Percentiles rank a stretch among this genome's conserved stretches.
Conservation (phyloP, 2,329 filamentous ascomycete genomes). For the Xylariales sp. region DNA sequence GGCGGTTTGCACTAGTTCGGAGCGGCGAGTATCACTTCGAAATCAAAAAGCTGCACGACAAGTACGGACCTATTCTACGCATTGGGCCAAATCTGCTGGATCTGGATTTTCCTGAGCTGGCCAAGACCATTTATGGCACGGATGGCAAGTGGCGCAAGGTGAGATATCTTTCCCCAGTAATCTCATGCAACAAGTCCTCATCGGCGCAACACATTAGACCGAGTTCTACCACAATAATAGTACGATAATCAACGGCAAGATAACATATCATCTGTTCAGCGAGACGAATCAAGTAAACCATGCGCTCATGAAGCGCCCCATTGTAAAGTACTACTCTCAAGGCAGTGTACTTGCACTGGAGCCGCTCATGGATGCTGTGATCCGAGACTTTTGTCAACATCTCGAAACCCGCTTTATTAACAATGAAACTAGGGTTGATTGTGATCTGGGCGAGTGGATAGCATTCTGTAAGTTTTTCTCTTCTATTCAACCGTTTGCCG, state of each 20-base stretch:
- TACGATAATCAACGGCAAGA: conserved; percentile 18
- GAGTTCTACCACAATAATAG: conserved; percentile 23
- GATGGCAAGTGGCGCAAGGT: conserved; percentile 25
- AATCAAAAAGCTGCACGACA: conserved; percentile 28
- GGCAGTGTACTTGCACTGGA: conserved; percentile 18
- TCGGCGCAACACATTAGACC: conserved; percentile 11
- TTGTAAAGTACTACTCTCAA: conserved; percentile 20
- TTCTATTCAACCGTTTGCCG: not conserved
- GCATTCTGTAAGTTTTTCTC: conserved; percentile 16
- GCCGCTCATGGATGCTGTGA: conserved; percentile 20
- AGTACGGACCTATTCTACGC: conserved; percentile 31
- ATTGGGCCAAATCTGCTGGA: conserved; percentile 28
- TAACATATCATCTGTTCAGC: conserved; percentile 27
- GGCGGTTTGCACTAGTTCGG: conserved; percentile 23
- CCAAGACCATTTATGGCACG: conserved; percentile 28
- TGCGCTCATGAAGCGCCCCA: conserved; percentile 18
- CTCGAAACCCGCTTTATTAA: conserved; percentile 20
- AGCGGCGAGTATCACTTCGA: conserved; percentile 19
- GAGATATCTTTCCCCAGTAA: conserved; percentile 1
- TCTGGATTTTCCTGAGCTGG: conserved; percentile 20
- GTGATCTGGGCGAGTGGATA: conserved; percentile 21
- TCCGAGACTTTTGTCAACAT: conserved; percentile 18
- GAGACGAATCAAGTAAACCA: conserved; percentile 17
- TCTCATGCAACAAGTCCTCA: not conserved
- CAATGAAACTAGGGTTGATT: conserved; percentile 8